These are phyloP conservation scores for Candida tunisiensis DNA, from an alignment of 1,139 yeast genomes.

Conservation along the genomic window DNA sequence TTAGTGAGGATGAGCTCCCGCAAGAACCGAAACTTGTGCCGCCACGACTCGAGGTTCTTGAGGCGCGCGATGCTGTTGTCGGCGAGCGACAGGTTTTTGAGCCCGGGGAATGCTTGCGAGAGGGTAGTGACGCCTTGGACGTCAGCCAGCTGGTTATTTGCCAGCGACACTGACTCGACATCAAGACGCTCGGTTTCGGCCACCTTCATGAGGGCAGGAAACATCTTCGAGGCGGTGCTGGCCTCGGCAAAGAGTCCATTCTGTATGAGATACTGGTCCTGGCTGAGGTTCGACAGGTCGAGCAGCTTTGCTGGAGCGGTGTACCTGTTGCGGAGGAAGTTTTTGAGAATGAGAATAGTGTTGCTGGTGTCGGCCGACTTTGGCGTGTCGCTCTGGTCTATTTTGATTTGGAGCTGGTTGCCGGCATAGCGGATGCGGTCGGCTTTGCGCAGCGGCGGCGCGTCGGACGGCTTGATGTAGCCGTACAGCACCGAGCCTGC, in stretches of 20 bases:
- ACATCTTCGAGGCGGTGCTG: constrained; percentile 55
- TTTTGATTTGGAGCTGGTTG: constrained; percentile 37
- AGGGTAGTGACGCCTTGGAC: constrained; percentile 46
- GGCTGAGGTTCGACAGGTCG: constrained; percentile 49
- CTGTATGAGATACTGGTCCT: constrained; percentile 43
- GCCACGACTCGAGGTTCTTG: constrained; percentile 57
- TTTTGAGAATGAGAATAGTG: constrained; percentile 43
- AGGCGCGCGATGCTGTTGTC: constrained; percentile 49
- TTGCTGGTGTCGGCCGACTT: constrained; percentile 2
- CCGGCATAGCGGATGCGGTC: constrained; percentile 77
- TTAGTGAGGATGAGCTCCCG: constrained; percentile 63
- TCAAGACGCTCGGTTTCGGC: constrained; percentile 35
- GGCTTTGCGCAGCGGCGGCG: constrained; percentile 41
- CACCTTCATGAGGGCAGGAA: constrained; percentile 80
- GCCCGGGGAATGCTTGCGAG: constrained; percentile 55
- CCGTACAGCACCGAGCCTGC: constrained; percentile 35
- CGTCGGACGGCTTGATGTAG: constrained; percentile 40
- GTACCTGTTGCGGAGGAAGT: constrained; percentile 50
- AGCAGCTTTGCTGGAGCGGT: constrained; percentile 47
- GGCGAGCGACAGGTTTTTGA: constrained; percentile 65
- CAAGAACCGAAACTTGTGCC: constrained; percentile 51
- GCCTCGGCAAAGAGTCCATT: constrained; percentile 52
- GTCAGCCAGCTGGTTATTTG: constrained; percentile 52
- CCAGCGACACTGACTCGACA: constrained; percentile 63
- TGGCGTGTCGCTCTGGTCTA: constrained; percentile 16